These are phyloP conservation scores for Candida maris DNA, from an alignment of 805 yeast species.

Conservation along the genomic window DNA sequence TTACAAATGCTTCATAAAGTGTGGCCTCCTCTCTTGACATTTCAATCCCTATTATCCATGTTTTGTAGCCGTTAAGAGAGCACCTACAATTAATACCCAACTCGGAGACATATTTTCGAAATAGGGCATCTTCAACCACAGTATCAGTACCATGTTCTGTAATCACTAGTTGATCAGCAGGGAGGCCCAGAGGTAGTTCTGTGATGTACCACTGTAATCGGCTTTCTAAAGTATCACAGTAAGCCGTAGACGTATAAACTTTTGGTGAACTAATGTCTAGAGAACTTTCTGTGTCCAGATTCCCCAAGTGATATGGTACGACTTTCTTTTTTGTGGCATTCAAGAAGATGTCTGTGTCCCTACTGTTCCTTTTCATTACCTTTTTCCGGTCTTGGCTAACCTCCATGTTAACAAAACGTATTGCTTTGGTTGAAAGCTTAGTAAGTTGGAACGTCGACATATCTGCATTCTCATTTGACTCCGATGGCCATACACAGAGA, in stretches of 20 bases:
- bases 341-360: no score
- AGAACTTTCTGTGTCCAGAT: no score
- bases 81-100: neutral
- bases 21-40: constrained; percentile 6
- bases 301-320: no score
- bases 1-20: constrained; percentile 29
- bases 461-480: neutral
- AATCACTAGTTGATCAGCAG: neutral
- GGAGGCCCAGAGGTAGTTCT: no score
- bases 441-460: neutral
- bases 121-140: constrained; percentile 2
- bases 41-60: constrained; percentile 3
- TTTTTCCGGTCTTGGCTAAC: no score
- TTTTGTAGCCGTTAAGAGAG: constrained; percentile 1
- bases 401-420: constrained; percentile 19
- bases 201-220: no score
- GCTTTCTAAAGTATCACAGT: no score
- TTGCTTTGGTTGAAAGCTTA: constrained; percentile 1
- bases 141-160: neutral
- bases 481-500: constrained; percentile 5
- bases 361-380: constrained; percentile 26
- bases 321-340: no score
- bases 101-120: constrained; percentile 2
- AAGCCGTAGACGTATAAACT: no score
- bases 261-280: no score